Conservation (phyloP, 2,329 filamentous ascomycete species). For the Exophiala aquamarina region DNA sequence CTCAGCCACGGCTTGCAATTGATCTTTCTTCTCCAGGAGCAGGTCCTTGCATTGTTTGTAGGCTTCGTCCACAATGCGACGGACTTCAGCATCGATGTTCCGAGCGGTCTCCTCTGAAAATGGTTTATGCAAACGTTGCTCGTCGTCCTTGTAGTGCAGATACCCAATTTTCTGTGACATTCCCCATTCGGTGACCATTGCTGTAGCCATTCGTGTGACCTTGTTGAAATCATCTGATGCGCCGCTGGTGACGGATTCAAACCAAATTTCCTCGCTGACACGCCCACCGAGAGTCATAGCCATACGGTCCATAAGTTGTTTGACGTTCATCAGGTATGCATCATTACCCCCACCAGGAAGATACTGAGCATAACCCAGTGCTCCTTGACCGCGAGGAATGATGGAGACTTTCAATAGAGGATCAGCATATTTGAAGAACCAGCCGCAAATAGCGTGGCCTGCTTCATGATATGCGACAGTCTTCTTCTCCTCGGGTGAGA, state of each 20-base stretch:
- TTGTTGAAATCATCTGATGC: constrained; percentile 98
- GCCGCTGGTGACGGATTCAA: constrained; percentile 91
- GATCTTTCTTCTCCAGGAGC: constrained; percentile 78
- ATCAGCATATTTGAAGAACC: constrained; percentile 96
- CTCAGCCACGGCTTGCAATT: constrained; percentile 87
- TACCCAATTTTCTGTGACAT: constrained; percentile 96
- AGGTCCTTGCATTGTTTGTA: constrained; percentile 88
- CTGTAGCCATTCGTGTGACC: constrained; percentile 90
- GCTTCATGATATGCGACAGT: constrained; percentile 98
- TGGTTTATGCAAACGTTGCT: constrained; percentile 84
- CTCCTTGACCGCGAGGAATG: constrained; percentile 91
- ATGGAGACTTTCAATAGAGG: constrained; percentile 97
- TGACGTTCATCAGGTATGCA: constrained; percentile 91
- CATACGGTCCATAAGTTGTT: constrained; percentile 99
- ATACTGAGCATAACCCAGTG: constrained; percentile 94
- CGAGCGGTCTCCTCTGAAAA: constrained; percentile 94
- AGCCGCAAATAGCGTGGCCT: constrained; percentile 96
- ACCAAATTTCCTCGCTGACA: constrained; percentile 93
- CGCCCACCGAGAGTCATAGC: constrained; percentile 97
- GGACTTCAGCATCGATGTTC: constrained; percentile 87
- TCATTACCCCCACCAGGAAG: constrained; percentile 74
- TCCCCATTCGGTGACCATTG: constrained; percentile 99
- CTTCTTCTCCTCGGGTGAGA: constrained; percentile 90
- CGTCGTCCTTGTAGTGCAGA: constrained; percentile 82
- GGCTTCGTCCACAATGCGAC: constrained; percentile 85